Base-by-base conservation (phyloP, 2,329 filamentous ascomycete species). In the Aureobasidium subglaciale region DNA sequence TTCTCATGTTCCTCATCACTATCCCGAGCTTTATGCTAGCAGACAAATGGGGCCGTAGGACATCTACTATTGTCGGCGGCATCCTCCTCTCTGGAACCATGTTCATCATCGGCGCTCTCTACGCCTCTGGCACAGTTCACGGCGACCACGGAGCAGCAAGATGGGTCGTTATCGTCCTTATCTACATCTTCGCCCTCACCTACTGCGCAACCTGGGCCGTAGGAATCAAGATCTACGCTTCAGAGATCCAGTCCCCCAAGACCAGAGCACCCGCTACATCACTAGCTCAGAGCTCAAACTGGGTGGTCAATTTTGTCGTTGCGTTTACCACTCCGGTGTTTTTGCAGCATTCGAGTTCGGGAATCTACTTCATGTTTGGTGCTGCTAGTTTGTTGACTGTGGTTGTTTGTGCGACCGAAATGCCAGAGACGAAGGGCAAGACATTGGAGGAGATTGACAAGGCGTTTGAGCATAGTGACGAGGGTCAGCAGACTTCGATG, bases 1-100 rank as follows among this genome's bases (percentile, higher is more conserved):
- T 85, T 1, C 66, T 83, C 2, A 84, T 84, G 65, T 72, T 84
- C 18, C 70, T 73, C n/a, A 71, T 78, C 45, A 81, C 81, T 0
- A 74, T 85, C 25, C 80, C 81, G 0, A 81, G 76, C 0, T 72
- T 80, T 58, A 67, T 83, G 20, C 73, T 78, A 13, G 77, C 79
- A 1, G 82, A 85, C 60, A 73, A 73, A 58, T 83, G 80, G 76
- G 79, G 80, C 4, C 73, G 82, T 6, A 75, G 78, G 4, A 78
- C 75, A 3, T 78, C 75, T 11, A 76, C 77, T 27, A 74, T 85
- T 30, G 70, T 70, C 2, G 82, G 81, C 11, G 82, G 82, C 1
- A 82, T 25, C 69, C 69, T 3, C 78, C 69, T 81, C 5, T 66
- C 71, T 1, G 59, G 64, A 1, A 68, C 67, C 56, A 78, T 80